These are phyloP conservation scores for Boechera stricta DNA, from an alignment of 345 rosid genomes.

Conservation along the genomic window DNA sequence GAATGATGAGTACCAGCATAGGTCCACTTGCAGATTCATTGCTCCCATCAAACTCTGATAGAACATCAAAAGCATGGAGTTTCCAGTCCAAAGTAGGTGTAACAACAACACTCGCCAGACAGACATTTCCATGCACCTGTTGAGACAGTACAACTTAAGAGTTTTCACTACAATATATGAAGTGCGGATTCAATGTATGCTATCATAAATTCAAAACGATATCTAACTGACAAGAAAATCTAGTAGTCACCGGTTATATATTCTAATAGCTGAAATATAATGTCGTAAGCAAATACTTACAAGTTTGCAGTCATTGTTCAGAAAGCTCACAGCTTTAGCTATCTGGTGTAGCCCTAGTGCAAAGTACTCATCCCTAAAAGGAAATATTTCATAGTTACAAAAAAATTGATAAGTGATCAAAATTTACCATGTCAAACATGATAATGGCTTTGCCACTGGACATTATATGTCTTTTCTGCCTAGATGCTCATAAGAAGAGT, in stretches of 20 bases:
- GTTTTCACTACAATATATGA: neutral
- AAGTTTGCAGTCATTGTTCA: constrained; percentile 97
- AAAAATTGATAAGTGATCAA: neutral
- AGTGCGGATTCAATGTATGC: neutral
- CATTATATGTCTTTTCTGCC: neutral
- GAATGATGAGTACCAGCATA: constrained; percentile 80
- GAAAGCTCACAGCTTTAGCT: constrained; percentile 98
- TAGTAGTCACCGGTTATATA: neutral
- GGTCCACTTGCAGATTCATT: no score
- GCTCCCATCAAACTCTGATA: constrained; percentile 89
- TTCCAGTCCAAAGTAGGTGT: constrained; percentile 98
- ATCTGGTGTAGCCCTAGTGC: constrained; percentile 93
- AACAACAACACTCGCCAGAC: constrained; percentile 92
- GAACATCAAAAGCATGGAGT: constrained; percentile 97
- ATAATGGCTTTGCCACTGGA: constrained; percentile 11
- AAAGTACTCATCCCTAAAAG: constrained; percentile 91
- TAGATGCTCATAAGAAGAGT: constrained; percentile 26
- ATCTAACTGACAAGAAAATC: constrained; percentile 25
- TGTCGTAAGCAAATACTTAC: constrained; percentile 54
- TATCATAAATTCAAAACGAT: constrained; percentile 8
- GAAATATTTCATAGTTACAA: constrained; percentile 24
- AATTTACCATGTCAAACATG: constrained; percentile 2
- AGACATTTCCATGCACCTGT: constrained; percentile 97
- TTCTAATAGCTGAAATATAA: constrained; percentile 16
- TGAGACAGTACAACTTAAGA: constrained; percentile 20